A percentile compares a stretch with the other conserved stretches of the same genome.
Evolutionary conservation across 306 rosid genomes (phyloP).

Genomic region (Lathyrus tuberosus): DNA sequence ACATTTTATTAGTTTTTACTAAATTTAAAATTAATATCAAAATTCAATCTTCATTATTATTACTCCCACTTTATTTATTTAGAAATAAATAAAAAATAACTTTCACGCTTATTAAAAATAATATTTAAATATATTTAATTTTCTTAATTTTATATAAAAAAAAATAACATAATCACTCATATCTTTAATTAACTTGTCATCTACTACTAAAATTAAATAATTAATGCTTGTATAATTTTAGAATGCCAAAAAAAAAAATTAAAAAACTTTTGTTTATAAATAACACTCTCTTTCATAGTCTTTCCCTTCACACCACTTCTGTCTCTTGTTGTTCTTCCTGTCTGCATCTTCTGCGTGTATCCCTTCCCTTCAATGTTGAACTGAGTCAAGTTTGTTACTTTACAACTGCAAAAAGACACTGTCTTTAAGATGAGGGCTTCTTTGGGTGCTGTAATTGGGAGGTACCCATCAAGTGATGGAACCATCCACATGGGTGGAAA

Average conservation of each 20-base stretch:
- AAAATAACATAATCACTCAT: too few species aligned
- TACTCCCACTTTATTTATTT: too few species aligned
- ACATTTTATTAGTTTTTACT: neutral
- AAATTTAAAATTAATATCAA: neutral
- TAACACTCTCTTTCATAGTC: conserved; percentile 36
- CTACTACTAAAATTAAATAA: too few species aligned
- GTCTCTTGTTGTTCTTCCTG: neutral
- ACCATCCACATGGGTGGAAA: conserved; percentile 55
- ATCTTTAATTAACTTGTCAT: too few species aligned
- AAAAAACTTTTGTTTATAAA: neutral
- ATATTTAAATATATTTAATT: too few species aligned
- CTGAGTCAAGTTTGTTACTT: conserved; percentile 38
- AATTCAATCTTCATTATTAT: conserved; percentile 20
- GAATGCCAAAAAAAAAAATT: too few species aligned
- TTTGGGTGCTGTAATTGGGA: conserved; percentile 84
- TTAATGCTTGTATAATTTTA: too few species aligned
- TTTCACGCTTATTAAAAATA: too few species aligned
- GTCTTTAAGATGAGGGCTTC: conserved; percentile 80
- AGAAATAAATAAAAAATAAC: too few species aligned
- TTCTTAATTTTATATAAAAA: too few species aligned
- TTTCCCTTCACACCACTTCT: conserved; percentile 46
- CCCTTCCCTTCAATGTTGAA: conserved; percentile 18
- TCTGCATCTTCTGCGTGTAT: conserved; percentile 7
- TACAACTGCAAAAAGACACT: neutral
- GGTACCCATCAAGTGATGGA: conserved; percentile 88